Evolutionary conservation across 495 filamentous ascomycete species (phyloP).

Genomic region (Amphirosellinia nigrospora): DNA sequence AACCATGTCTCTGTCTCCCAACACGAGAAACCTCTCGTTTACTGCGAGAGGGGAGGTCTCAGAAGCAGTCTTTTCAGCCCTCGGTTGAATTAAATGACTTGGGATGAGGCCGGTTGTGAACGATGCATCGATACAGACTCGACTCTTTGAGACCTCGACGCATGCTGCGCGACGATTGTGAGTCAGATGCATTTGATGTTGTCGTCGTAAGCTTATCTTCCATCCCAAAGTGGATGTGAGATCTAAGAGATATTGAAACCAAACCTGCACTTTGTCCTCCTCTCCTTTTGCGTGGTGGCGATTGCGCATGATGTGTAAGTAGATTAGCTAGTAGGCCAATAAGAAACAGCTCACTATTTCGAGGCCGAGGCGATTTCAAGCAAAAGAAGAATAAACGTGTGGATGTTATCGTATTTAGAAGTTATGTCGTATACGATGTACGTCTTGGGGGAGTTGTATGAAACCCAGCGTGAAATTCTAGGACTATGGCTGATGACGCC

Average conservation of each 20-base stretch:
- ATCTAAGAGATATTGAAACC: neutral
- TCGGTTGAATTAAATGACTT: neutral
- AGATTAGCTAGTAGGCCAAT: neutral
- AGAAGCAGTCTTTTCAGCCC: neutral
- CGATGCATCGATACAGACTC: neutral
- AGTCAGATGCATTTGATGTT: constrained; percentile 24
- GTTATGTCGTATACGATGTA: neutral
- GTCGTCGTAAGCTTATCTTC: neutral
- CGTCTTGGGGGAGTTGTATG: neutral
- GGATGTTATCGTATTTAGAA: neutral
- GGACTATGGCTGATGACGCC: neutral
- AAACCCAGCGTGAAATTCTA: neutral
- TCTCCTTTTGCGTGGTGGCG: neutral
- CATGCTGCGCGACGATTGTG: constrained; percentile 38
- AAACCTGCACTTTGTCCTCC: neutral
- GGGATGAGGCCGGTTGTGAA: constrained; percentile 5
- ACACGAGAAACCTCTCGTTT: neutral
- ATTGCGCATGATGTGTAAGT: constrained; percentile 3
- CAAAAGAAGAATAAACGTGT: neutral
- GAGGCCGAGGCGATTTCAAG: neutral
- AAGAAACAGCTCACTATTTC: constrained; percentile 11
- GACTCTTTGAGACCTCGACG: constrained; percentile 26
- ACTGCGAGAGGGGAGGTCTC: neutral
- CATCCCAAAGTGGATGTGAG: neutral
- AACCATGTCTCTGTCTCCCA: constrained; percentile 19